Evolutionary conservation across 1,139 yeast species (phyloP), one percentile per base, ranked within the genome.

Genomic region (Diutina mesorugosa): DNA sequence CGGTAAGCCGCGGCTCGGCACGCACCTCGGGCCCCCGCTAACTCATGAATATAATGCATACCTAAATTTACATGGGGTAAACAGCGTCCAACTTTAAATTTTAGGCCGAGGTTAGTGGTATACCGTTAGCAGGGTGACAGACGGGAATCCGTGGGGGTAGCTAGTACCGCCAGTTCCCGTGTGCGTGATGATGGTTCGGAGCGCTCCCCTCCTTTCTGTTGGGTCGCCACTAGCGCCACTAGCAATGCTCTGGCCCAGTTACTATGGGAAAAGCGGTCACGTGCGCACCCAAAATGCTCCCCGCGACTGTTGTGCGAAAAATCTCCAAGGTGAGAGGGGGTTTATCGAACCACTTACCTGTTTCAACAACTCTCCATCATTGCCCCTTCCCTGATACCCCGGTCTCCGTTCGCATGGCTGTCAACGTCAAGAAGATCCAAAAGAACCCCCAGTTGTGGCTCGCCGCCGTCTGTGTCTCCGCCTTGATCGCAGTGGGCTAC

Each of bases 391-490:
- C 26, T 21, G 26, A 21, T 21, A 21, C 26, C 26, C 26, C 26
- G 26, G 26, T 21, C 26, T 21, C 26, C 26, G 26, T 21, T 21
- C 3, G 26, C 26, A 50, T 50, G 53, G 53, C 41, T 3, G 45
- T 50, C n/a, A 29, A 38, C 14, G n/a, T 50, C 16, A 50, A 50
- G 45, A 50, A 50, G 45, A 16, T 32, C 41, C 54, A 38, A 18
- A 51, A 51, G 46, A 51, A 51, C 47, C 54, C 54, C 2, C 46
- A 35, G 38, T n/a, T 51, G 29, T 51, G 54, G 54, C 54, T 51
- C 14, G 54, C 54, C 12, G 54, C 54, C 16, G 54, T 47, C 6
- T 45, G 46, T 18, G 54, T 51, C 7, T 12, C 46, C 6, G 47
- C 47, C 6, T 21, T 38, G 21, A 28, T 51, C 14, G 54, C 54